These are phyloP conservation scores for Vitis hybrid DNA, from an alignment of 177 flowering plant genomes.

Conservation along the genomic window DNA sequence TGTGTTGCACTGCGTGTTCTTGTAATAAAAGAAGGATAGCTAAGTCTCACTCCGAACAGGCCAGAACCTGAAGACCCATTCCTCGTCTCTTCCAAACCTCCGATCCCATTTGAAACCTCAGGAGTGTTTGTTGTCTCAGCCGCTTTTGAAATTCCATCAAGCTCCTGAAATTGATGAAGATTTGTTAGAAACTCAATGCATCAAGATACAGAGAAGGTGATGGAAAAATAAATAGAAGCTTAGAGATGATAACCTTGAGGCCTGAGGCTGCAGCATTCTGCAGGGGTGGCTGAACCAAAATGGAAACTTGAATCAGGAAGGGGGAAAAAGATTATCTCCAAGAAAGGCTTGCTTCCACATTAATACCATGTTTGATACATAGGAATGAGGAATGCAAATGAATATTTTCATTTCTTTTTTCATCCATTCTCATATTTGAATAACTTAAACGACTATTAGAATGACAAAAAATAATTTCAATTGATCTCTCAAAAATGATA, in stretches of 20 bases:
- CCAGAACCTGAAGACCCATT: conserved; percentile 31
- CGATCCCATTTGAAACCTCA: conserved; percentile 19
- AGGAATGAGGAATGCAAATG: too few relatives aligned
- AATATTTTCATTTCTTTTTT: too few relatives aligned
- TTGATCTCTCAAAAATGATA: too few relatives aligned
- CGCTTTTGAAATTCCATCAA: conserved; percentile 25
- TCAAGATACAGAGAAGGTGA: not conserved
- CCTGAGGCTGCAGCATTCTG: conserved; percentile 28
- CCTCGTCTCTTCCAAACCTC: conserved; percentile 19
- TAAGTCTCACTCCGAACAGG: conserved; percentile 29
- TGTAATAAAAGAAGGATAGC: conserved; percentile 29
- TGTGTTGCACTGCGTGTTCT: conserved; percentile 47
- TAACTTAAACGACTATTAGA: too few relatives aligned
- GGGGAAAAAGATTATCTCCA: not conserved
- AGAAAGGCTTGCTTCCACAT: too few relatives aligned
- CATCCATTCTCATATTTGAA: too few relatives aligned
- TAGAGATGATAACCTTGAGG: conserved; percentile 31
- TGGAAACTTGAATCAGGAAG: not conserved
- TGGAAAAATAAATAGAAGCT: too few relatives aligned
- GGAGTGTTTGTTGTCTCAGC: conserved; percentile 14
- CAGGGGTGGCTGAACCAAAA: conserved; percentile 24
- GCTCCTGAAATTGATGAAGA: conserved; percentile 22
- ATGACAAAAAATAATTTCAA: too few relatives aligned
- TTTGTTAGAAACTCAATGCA: not conserved
- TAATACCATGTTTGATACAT: too few relatives aligned